These are phyloP conservation scores for Anacardium occidentale DNA, from an alignment of 345 rosid species.

Conservation along the genomic window DNA sequence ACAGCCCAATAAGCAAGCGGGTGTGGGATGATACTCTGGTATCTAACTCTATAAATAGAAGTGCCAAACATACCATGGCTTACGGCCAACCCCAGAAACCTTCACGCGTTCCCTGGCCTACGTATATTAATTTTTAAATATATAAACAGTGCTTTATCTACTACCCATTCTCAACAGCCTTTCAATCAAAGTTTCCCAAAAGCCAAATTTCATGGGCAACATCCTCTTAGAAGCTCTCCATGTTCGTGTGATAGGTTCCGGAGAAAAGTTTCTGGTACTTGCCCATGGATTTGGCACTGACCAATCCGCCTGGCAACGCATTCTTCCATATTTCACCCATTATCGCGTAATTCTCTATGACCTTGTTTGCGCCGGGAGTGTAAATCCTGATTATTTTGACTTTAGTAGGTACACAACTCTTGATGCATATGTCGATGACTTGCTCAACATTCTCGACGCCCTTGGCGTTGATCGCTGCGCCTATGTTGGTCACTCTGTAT, in stretches of 20 bases:
- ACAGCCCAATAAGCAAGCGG: background rate
- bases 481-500: slow-evolving; percentile 84
- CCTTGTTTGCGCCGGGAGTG: slow-evolving; percentile 87
- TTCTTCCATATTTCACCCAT: slow-evolving; percentile 60
- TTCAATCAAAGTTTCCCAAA: background rate
- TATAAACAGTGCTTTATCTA: background rate
- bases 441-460: slow-evolving; percentile 68
- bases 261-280: slow-evolving; percentile 57
- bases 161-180: background rate
- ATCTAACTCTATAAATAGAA: slow-evolving; percentile 8
- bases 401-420: slow-evolving; percentile 59
- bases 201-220: slow-evolving; percentile 38
- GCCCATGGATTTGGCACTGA: slow-evolving; percentile 91
- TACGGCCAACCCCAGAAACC: background rate
- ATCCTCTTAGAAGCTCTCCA: slow-evolving; percentile 64
- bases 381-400: slow-evolving; percentile 73
- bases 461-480: slow-evolving; percentile 57
- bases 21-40: background rate
- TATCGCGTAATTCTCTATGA: slow-evolving; percentile 67
- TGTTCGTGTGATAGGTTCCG: slow-evolving; percentile 64
- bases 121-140: background rate
- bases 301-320: slow-evolving; percentile 83
- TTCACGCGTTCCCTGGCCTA: background rate
- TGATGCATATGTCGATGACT: slow-evolving; percentile 74
- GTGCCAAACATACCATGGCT: background rate